A percentile compares a stretch with the other conserved stretches of the same genome.
Evolutionary conservation across 495 filamentous ascomycete species (phyloP).

Genomic region (Hyaloscypha finlandica): DNA sequence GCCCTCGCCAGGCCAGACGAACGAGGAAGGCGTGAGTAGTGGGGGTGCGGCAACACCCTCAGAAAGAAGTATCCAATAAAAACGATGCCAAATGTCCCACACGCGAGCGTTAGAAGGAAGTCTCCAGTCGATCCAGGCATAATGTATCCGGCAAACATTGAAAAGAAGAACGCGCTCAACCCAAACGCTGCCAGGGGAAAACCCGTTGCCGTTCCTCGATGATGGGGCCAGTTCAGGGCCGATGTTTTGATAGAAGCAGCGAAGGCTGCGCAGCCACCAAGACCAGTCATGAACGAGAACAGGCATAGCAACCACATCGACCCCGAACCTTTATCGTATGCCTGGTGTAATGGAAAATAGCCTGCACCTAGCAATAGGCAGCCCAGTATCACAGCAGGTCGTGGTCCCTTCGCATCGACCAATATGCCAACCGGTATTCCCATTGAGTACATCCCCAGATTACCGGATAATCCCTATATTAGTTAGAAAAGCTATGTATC

Average conservation of each 20-base stretch:
- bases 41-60: conserved; percentile 64
- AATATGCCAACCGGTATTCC: conserved; percentile 89
- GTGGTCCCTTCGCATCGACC: conserved; percentile 80
- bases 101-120: conserved; percentile 77
- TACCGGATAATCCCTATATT: conserved; percentile 76
- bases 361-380: conserved; percentile 69
- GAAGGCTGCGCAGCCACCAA: conserved; percentile 88
- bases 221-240: conserved; percentile 88
- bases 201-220: conserved; percentile 91
- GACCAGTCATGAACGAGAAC: conserved; percentile 79
- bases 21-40: conserved; percentile 67
- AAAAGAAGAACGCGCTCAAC: conserved; percentile 95
- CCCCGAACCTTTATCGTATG: conserved; percentile 63
- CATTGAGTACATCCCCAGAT: conserved; percentile 91
- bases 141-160: conserved; percentile 69
- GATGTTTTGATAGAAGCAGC: conserved; percentile 82
- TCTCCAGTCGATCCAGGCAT: conserved; percentile 82
- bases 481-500: conserved; percentile 4
- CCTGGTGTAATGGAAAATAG: conserved; percentile 76
- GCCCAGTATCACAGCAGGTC: conserved; percentile 73
- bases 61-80: conserved; percentile 81
- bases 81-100: conserved; percentile 75
- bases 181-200: conserved; percentile 93
- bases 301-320: conserved; percentile 73
- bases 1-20: conserved; percentile 39